Evolutionary conservation across 352 stramenopile species (phyloP).

Genomic region (Pythium guiyangense): DNA sequence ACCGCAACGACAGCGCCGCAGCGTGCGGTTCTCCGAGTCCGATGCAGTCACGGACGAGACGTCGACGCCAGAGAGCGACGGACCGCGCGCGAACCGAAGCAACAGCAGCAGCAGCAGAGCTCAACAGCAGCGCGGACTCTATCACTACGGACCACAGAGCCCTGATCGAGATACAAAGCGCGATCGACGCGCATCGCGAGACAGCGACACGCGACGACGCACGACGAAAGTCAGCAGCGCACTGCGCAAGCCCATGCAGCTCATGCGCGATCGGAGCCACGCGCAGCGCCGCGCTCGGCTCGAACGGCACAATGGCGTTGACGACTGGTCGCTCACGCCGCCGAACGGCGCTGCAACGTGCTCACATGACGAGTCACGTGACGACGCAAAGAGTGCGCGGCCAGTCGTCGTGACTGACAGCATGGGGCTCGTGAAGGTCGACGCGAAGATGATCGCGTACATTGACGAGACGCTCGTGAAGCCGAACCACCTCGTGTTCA

Average conservation of each 20-base stretch:
- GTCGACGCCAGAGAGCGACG: slow-evolving; percentile 20
- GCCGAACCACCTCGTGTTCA: slow-evolving; percentile 69
- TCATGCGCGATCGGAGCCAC: slow-evolving; percentile 15
- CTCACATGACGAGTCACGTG: background rate
- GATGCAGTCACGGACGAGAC: slow-evolving; percentile 24
- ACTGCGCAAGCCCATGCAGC: slow-evolving; percentile 18
- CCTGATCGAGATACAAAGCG: background rate
- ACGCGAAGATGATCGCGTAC: slow-evolving; percentile 63
- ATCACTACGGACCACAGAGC: slow-evolving; percentile 3
- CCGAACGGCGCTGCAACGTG: too few relatives aligned
- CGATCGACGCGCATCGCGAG: background rate
- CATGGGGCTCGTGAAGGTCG: slow-evolving; percentile 12
- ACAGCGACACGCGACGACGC: background rate
- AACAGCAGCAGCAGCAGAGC: background rate
- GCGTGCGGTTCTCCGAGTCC: slow-evolving; percentile 8
- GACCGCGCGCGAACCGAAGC: slow-evolving; percentile 9
- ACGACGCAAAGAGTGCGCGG: background rate
- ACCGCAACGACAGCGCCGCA: background rate
- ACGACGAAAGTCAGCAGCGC: slow-evolving; percentile 13
- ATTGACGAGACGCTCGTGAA: slow-evolving; percentile 72
- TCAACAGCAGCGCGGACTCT: background rate
- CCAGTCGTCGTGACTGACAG: background rate
- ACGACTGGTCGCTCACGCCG: too few relatives aligned
- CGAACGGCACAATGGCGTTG: background rate
- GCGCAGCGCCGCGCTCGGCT: slow-evolving; percentile 6